Conservation (phyloP, 495 filamentous ascomycete species). For the Penicillium alfredii region DNA sequence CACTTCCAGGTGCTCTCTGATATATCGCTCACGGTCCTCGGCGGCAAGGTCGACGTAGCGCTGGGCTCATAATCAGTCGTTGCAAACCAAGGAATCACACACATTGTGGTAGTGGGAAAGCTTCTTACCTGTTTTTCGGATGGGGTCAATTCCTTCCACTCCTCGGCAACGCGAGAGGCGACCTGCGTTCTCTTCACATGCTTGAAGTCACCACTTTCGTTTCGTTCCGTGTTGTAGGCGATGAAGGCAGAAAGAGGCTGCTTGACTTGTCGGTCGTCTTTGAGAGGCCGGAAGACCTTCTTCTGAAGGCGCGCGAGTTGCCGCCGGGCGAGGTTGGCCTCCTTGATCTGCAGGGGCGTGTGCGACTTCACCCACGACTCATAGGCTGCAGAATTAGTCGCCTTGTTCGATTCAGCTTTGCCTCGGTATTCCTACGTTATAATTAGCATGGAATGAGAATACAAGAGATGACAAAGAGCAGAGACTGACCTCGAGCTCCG, state of each 20-base stretch:
- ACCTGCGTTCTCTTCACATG: slow-evolving; percentile 24
- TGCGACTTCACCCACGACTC: slow-evolving; percentile 55
- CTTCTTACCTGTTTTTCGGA: slow-evolving; percentile 50
- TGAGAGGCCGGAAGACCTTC: slow-evolving; percentile 23
- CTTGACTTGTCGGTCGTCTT: slow-evolving; percentile 58
- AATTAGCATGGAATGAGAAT: slow-evolving; percentile 21
- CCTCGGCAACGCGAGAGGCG: slow-evolving; percentile 26
- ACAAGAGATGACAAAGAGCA: too few species aligned
- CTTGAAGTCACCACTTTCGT: slow-evolving; percentile 42
- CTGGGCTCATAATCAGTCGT: slow-evolving; percentile 14
- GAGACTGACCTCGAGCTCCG: too few species aligned
- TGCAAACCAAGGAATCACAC: too few species aligned
- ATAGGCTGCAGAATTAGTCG: slow-evolving; percentile 38
- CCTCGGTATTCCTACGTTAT: slow-evolving; percentile 41
- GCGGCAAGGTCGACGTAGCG: slow-evolving; percentile 15
- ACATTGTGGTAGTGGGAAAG: too few species aligned
- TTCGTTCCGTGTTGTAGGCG: slow-evolving; percentile 44
- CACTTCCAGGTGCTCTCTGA: slow-evolving; percentile 25
- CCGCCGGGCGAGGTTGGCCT: slow-evolving; percentile 59
- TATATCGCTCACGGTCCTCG: slow-evolving; percentile 28
- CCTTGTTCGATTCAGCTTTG: slow-evolving; percentile 43
- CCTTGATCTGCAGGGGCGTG: slow-evolving; percentile 49
- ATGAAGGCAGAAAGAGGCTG: slow-evolving; percentile 30
- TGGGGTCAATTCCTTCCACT: slow-evolving; percentile 52
- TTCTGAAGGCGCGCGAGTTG: slow-evolving; percentile 31